Conservation (phyloP, 1,284 basidiomycete species). For the Albatrellus sp. region DNA sequence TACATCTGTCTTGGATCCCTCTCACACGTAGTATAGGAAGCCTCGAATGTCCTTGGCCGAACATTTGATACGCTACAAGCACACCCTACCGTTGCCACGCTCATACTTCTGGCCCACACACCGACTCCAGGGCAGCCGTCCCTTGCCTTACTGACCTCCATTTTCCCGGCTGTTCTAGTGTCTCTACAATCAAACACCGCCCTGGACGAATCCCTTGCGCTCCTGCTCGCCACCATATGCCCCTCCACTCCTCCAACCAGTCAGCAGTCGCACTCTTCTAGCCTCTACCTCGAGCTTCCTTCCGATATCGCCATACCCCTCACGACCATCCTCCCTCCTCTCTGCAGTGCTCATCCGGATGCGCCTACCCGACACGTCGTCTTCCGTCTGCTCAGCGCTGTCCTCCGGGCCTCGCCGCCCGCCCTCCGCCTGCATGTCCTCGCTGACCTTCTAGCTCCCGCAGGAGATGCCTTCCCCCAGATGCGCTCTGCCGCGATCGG, state of each 20-base stretch:
- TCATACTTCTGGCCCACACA: slow-evolving; percentile 39
- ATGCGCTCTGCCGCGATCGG: slow-evolving; percentile 57
- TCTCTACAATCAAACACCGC: slow-evolving; percentile 38
- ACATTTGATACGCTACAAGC: slow-evolving; percentile 7
- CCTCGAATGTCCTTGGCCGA: slow-evolving; percentile 13
- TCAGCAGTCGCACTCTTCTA: not conserved
- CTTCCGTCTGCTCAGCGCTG: slow-evolving; percentile 43
- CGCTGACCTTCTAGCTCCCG: slow-evolving; percentile 31
- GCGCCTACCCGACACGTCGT: slow-evolving; percentile 40
- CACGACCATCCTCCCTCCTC: slow-evolving; percentile 32
- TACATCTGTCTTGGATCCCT: not conserved
- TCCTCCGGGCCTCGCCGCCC: slow-evolving; percentile 34
- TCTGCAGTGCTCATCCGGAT: slow-evolving; percentile 51
- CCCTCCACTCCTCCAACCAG: slow-evolving; percentile 4
- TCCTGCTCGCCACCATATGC: slow-evolving; percentile 35
- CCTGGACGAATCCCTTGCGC: slow-evolving; percentile 43
- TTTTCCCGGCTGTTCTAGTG: slow-evolving; percentile 33
- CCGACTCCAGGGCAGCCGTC: slow-evolving; percentile 13
- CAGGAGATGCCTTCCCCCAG: slow-evolving; percentile 36
- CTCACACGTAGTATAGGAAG: slow-evolving; percentile 10
- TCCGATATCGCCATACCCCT: slow-evolving; percentile 35
- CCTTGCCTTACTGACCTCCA: slow-evolving; percentile 19
- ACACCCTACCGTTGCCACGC: slow-evolving; percentile 20
- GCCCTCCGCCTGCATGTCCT: slow-evolving; percentile 40
- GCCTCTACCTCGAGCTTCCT: slow-evolving; percentile 17